Conservation (phyloP, 805 yeast genomes). For the Yamadazyma takamatsuzukensis region DNA sequence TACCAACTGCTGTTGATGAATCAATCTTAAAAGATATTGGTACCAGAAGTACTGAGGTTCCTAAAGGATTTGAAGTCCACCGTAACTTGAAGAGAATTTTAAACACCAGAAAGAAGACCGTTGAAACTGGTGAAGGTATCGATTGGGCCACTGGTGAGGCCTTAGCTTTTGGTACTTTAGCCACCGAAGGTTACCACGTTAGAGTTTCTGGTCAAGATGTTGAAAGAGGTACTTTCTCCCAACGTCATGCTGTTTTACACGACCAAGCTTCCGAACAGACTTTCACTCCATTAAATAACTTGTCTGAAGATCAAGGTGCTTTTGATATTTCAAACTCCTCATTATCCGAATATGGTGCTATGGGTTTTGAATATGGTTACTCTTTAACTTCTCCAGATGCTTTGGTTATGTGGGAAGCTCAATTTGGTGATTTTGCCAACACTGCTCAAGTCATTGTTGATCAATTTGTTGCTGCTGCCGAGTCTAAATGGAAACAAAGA, state of each 20-base stretch:
- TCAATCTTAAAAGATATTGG: slow-evolving; percentile 75
- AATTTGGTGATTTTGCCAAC: slow-evolving; percentile 99
- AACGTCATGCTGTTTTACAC: slow-evolving; percentile 97
- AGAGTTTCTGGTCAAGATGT: slow-evolving; percentile 99
- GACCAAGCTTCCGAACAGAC: slow-evolving; percentile 86
- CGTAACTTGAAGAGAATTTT: slow-evolving; percentile 94
- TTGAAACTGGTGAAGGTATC: slow-evolving; percentile 86
- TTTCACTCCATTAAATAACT: slow-evolving; percentile 80
- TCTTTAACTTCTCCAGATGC: slow-evolving; percentile 97
- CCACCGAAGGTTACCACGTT: slow-evolving; percentile 90
- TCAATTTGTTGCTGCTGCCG: slow-evolving; percentile 96
- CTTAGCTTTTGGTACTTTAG: slow-evolving; percentile 90
- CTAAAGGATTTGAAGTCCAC: slow-evolving; percentile 85
- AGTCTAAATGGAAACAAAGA: slow-evolving; percentile 98
- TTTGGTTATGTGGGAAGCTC: slow-evolving; percentile 98
- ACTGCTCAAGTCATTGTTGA: slow-evolving; percentile 97
- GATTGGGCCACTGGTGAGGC: slow-evolving; percentile 99
- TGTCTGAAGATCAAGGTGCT: slow-evolving; percentile 77
- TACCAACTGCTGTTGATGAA: slow-evolving; percentile 88
- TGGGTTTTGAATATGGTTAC: slow-evolving; percentile 99
- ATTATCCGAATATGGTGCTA: slow-evolving; percentile 96
- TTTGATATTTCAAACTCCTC: slow-evolving; percentile 92
- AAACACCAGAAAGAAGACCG: slow-evolving; percentile 78
- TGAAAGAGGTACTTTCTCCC: slow-evolving; percentile 99
- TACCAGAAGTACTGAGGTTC: slow-evolving; percentile 72